Evolutionary conservation across 441 rosid species (phyloP), one percentile per base, ranked within the genome.

Genomic region (Syzygium syzygioides): DNA sequence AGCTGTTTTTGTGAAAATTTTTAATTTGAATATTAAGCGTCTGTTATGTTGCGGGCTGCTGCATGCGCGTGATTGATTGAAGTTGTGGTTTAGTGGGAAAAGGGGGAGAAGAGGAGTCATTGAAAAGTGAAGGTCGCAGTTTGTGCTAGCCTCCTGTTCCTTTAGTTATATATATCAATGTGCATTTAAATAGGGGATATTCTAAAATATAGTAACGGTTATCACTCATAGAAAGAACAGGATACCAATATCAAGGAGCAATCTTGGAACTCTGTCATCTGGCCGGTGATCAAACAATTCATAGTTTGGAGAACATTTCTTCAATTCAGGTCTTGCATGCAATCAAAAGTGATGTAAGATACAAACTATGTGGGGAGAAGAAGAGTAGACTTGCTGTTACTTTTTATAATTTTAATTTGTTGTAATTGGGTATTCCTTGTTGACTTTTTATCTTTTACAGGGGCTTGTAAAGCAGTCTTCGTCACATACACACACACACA

Each of bases 171-270:
- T 34, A 60, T 14, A 34, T 32, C 14, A 68, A 45, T 68, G 26
- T 68, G 48, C 45, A 18, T 32, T 68, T 26, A 11, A 68, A 18
- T 68, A 68, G 7, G 4, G 48, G 79, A 64, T 18, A 9, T 34
- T 68, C 79, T 68, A 68, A 19, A 34, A 34, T 18, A 66, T 34
- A 34, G 34, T 34, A 68, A 6, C 48, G 4, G 79, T 5, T 55
- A 66, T 28, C 28, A 20, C 84, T 10, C 55, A 30, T 23, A 62
- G 28, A 45, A 83, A 59, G 10, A 68, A 52, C 26, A 52, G 30
- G 17, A n/a, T 92, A 97, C 98, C 98, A 1, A 98, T 95, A 89
- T 98, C 98, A 20, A 97, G 97, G 48, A 97, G 95, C 87, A 97
- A 90, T 90, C 96, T 94, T 71, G 98, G 97, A 80, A 95, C 88